Percentiles rank a stretch among this genome's conserved stretches.
These are phyloP conservation scores for Umbellularia californica DNA, from an alignment of 164 flowering plant genomes.

Conservation along the genomic window DNA sequence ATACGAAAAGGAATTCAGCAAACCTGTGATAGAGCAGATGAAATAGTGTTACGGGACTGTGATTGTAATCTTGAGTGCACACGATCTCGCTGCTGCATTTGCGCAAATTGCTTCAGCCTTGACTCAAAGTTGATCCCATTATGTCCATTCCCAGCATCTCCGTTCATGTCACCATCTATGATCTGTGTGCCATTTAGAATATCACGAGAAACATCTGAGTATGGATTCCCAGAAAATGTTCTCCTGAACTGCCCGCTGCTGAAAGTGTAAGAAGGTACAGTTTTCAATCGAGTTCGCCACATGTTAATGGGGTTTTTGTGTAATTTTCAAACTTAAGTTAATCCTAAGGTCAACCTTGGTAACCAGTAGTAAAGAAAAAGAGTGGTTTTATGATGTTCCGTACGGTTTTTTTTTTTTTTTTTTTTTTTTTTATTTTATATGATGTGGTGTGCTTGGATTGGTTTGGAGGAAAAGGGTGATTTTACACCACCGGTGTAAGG, in stretches of 20 bases:
- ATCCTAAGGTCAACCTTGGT: no score
- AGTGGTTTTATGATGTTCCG: no score
- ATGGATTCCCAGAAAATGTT: constrained; percentile 19
- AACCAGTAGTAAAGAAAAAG: no score
- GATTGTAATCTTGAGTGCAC: constrained; percentile 39
- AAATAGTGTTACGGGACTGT: constrained; percentile 23
- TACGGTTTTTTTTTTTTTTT: no score
- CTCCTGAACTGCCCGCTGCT: constrained; percentile 36
- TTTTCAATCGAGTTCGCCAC: constrained; percentile 70
- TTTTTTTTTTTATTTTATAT: no score
- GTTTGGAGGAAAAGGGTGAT: no score
- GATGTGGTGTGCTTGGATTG: no score
- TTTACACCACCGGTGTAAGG: no score
- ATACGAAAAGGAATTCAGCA: neutral
- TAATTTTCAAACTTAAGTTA: no score
- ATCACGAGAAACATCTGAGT: constrained; percentile 10
- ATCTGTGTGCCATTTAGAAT: constrained; percentile 12
- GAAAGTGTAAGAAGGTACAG: constrained; percentile 70
- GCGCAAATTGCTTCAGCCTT: constrained; percentile 66
- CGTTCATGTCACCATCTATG: constrained; percentile 22
- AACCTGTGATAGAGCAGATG: constrained; percentile 48
- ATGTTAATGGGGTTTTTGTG: no score
- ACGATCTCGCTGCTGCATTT: constrained; percentile 69
- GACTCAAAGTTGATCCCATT: constrained; percentile 60
- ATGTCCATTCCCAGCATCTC: constrained; percentile 33